Evolutionary conservation across 768 basidiomycete genomes (phyloP).

Genomic region (Lactarius vividus): DNA sequence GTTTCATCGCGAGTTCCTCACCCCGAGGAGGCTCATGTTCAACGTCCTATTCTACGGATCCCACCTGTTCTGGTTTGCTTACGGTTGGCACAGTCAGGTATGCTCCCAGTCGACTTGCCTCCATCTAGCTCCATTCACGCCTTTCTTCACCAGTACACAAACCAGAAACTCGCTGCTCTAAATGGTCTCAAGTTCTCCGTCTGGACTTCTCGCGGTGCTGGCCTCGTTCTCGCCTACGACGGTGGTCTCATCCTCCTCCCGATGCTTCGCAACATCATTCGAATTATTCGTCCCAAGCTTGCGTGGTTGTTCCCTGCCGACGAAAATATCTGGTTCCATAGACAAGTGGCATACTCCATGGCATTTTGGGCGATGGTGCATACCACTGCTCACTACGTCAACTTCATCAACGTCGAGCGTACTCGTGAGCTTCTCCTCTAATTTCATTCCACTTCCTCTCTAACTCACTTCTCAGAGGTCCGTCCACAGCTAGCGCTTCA

Average conservation of each 20-base stretch:
- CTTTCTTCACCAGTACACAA: constrained; percentile 46
- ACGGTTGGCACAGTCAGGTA: constrained; percentile 90
- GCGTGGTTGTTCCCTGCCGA: constrained; percentile 88
- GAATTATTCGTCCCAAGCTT: constrained; percentile 74
- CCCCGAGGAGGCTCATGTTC: constrained; percentile 61
- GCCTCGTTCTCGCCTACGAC: constrained; percentile 84
- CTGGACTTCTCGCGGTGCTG: constrained; percentile 89
- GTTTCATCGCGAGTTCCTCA: constrained; percentile 70
- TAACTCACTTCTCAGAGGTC: constrained; percentile 53
- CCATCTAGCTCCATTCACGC: background rate
- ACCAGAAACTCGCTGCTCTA: constrained; percentile 64
- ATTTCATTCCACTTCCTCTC: constrained; percentile 4
- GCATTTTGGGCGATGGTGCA: constrained; percentile 93
- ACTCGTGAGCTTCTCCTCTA: constrained; percentile 55
- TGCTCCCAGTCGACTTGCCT: constrained; percentile 24
- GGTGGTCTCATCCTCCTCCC: constrained; percentile 85
- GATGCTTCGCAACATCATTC: constrained; percentile 86
- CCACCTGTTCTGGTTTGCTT: constrained; percentile 70
- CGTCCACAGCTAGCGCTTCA: constrained; percentile 71
- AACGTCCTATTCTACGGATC: constrained; percentile 78
- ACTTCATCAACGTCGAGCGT: constrained; percentile 88
- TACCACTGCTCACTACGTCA: constrained; percentile 91
- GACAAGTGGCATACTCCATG: constrained; percentile 92
- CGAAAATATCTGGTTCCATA: constrained; percentile 95
- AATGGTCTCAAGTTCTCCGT: constrained; percentile 82